phyloP scores from a whole-genome alignment of 108 stramenopile genomes.

The Skeletonema costatum region DNA sequence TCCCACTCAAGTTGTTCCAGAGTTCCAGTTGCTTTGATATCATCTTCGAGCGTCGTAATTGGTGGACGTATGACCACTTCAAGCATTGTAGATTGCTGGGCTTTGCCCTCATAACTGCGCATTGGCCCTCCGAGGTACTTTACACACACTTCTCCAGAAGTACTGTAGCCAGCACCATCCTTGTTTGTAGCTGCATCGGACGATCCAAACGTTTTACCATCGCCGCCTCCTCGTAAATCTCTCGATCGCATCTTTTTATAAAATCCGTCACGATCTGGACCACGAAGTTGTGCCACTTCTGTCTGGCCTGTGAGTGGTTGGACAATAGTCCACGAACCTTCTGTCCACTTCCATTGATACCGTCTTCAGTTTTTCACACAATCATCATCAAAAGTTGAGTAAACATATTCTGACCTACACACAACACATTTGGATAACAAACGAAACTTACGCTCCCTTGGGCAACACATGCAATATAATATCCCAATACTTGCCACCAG shows the following conservation, averaged over 20 bases:
- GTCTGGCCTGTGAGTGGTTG: constrained; percentile 66
- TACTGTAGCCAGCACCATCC: constrained; percentile 37
- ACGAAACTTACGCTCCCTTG: constrained; percentile 28
- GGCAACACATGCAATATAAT: constrained; percentile 76
- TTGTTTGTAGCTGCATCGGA: background rate
- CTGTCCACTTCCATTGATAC: constrained; percentile 58
- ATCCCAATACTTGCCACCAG: constrained; percentile 77
- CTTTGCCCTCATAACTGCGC: constrained; percentile 64
- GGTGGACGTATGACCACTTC: constrained; percentile 81
- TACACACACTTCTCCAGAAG: constrained; percentile 60
- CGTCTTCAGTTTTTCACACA: constrained; percentile 23
- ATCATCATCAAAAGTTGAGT: background rate
- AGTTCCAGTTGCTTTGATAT: constrained; percentile 38
- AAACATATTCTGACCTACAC: background rate
- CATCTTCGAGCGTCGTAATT: constrained; percentile 46
- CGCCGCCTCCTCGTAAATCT: constrained; percentile 72
- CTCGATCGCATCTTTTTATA: constrained; percentile 51
- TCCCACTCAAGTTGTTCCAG: constrained; percentile 47
- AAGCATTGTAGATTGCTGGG: constrained; percentile 59
- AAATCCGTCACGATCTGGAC: constrained; percentile 66
- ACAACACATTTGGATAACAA: background rate
- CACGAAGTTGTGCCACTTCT: constrained; percentile 66
- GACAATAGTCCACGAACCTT: constrained; percentile 75
- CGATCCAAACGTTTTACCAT: constrained; percentile 43
- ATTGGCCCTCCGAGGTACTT: constrained; percentile 79